Evolutionary conservation across 2,329 filamentous ascomycete genomes (phyloP).

Genomic region (Colletotrichum coccodes): DNA sequence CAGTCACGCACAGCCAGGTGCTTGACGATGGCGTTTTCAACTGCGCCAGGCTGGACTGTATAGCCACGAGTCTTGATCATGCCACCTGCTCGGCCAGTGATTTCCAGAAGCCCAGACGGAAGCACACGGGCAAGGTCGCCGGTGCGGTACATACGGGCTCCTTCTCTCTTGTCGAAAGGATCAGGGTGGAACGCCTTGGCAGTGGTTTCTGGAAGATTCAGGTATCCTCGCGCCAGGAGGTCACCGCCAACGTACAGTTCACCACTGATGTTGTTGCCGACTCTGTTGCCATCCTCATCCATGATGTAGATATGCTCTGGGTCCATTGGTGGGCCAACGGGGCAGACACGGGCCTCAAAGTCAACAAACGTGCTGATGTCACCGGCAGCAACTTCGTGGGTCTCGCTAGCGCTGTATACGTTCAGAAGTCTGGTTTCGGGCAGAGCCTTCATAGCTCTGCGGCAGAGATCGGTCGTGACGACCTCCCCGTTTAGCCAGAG

Average conservation of each 20-base stretch:
- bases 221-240: conserved; percentile 79
- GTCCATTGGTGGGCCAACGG: conserved; percentile 77
- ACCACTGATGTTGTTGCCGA: conserved; percentile 71
- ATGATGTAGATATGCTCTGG: conserved; percentile 77
- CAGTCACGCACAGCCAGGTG: conserved; percentile 78
- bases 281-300: conserved; percentile 73
- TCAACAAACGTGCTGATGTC: conserved; percentile 77
- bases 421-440: conserved; percentile 78
- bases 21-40: conserved; percentile 77
- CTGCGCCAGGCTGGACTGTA: conserved; percentile 80
- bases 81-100: conserved; percentile 78
- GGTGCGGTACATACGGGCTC: conserved; percentile 78
- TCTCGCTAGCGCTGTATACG: conserved; percentile 85
- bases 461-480: conserved; percentile 80
- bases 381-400: conserved; percentile 82
- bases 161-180: conserved; percentile 67
- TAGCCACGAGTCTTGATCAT: conserved; percentile 88
- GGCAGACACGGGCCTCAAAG: conserved; percentile 72
- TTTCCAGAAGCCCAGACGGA: conserved; percentile 75
- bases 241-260: conserved; percentile 82
- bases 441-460: conserved; percentile 73
- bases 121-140: conserved; percentile 77
- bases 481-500: conserved; percentile 88
- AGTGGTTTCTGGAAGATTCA: conserved; percentile 83
- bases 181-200: conserved; percentile 76